phyloP scores from a whole-genome alignment of 306 rosid species.

The Fragaria nilgerrensis region DNA sequence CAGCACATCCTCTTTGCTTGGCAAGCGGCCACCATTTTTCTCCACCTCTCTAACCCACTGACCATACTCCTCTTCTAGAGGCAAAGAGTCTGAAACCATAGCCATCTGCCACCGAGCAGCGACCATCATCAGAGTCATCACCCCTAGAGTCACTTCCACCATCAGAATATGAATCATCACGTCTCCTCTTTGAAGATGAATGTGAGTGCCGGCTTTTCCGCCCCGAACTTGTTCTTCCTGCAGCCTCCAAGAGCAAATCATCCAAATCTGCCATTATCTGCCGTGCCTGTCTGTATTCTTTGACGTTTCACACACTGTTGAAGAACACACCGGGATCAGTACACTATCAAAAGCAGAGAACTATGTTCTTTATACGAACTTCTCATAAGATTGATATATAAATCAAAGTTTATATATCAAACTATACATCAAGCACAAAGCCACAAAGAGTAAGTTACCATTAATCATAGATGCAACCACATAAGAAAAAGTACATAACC shows the following conservation, averaged over 20 bases:
- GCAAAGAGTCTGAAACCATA: slow-evolving; percentile 77
- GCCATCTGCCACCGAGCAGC: slow-evolving; percentile 99
- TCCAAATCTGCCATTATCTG: slow-evolving; percentile 82
- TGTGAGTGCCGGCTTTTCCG: slow-evolving; percentile 62
- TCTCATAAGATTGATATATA: background rate
- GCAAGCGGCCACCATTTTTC: slow-evolving; percentile 74
- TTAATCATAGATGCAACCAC: background rate
- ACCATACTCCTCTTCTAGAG: slow-evolving; percentile 77
- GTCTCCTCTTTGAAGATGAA: slow-evolving; percentile 58
- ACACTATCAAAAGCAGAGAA: background rate
- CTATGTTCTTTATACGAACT: background rate
- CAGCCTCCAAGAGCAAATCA: slow-evolving; percentile 84
- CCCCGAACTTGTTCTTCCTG: slow-evolving; percentile 70
- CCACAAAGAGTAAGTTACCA: background rate
- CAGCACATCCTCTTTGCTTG: slow-evolving; percentile 52
- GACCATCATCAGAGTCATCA: slow-evolving; percentile 72
- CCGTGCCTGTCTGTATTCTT: slow-evolving; percentile 1
- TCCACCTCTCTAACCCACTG: slow-evolving; percentile 94
- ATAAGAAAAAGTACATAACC: background rate
- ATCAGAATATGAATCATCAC: slow-evolving; percentile 66
- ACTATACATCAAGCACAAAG: background rate
- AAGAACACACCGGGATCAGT: slow-evolving; percentile 15
- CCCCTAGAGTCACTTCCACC: slow-evolving; percentile 79
- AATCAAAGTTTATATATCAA: background rate
- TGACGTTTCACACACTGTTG: slow-evolving; percentile 19